These are phyloP conservation scores for Solanum sejunctum DNA, from an alignment of 257 asterid genomes.

Conservation along the genomic window DNA sequence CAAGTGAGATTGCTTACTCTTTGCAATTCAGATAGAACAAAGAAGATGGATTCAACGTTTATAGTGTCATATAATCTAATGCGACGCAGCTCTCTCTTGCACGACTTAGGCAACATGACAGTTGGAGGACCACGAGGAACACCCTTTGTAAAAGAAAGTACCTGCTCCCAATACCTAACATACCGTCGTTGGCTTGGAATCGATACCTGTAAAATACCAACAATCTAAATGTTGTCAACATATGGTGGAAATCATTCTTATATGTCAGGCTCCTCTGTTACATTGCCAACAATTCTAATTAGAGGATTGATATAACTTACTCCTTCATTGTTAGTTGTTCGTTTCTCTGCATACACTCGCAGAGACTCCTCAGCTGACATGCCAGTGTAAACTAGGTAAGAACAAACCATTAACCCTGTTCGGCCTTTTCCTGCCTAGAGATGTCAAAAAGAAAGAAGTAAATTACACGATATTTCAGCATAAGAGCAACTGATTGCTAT, in stretches of 20 bases:
- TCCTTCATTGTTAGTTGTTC: conserved; percentile 79
- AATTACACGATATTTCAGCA: not conserved
- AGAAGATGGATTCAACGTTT: conserved; percentile 37
- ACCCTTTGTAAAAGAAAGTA: conserved; percentile 21
- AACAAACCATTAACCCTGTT: conserved; percentile 76
- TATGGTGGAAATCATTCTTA: not conserved
- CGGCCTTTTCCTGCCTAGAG: conserved; percentile 85
- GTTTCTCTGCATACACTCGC: conserved; percentile 55
- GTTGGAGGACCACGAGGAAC: conserved; percentile 15
- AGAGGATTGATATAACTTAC: conserved; percentile 17
- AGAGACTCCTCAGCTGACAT: conserved; percentile 67
- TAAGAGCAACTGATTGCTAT: not conserved
- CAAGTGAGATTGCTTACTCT: conserved; percentile 18
- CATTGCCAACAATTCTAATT: not conserved
- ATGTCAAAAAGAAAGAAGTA: not conserved
- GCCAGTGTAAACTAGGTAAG: conserved; percentile 53
- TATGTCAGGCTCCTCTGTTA: not conserved
- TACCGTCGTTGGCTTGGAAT: conserved; percentile 82
- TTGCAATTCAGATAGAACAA: conserved; percentile 54
- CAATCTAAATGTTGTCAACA: not conserved
- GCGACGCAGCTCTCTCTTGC: conserved; percentile 42
- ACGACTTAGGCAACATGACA: conserved; percentile 40
- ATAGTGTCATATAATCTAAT: conserved; percentile 53
- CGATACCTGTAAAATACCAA: conserved; percentile 34
- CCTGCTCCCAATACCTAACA: conserved; percentile 60